phyloP scores from a whole-genome alignment of 176 grass and related monocot genomes.

The Lolium perenne region DNA sequence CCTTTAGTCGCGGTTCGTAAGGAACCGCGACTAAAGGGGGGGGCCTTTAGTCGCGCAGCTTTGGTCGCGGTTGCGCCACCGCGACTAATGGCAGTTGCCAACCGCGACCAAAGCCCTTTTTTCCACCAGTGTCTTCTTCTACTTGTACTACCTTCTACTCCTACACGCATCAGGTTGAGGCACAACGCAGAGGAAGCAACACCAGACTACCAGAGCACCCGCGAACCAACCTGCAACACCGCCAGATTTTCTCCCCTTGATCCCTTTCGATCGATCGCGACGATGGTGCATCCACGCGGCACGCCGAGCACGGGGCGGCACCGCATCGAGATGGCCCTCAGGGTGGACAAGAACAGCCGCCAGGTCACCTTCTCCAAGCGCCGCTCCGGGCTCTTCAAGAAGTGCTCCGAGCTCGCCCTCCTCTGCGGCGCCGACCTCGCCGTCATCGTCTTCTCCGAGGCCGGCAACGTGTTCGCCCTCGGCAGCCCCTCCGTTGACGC shows the following conservation, averaged over 20 bases:
- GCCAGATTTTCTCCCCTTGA: background rate
- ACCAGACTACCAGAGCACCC: no score
- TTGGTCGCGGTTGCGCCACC: no score
- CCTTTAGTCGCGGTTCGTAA: no score
- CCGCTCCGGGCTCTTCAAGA: slow-evolving; percentile 11
- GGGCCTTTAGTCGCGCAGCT: no score
- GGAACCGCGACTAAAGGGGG: no score
- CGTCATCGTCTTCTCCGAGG: background rate
- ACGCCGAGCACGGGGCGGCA: background rate
- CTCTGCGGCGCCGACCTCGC: background rate
- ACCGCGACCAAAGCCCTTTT: no score
- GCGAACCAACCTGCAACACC: background rate
- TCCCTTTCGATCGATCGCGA: background rate
- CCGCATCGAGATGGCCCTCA: background rate
- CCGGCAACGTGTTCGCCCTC: slow-evolving; percentile 5
- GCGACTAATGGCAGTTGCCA: no score
- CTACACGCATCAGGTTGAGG: no score
- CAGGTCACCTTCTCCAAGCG: slow-evolving; percentile 20
- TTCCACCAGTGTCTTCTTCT: no score
- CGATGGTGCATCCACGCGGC: background rate
- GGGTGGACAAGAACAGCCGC: background rate
- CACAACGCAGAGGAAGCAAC: no score
- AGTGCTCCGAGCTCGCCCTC: background rate
- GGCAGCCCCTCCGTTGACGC: slow-evolving; percentile 9
- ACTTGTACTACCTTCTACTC: no score